Evolutionary conservation across 2,329 filamentous ascomycete species (phyloP).

Genomic region (Alternaria rosae): DNA sequence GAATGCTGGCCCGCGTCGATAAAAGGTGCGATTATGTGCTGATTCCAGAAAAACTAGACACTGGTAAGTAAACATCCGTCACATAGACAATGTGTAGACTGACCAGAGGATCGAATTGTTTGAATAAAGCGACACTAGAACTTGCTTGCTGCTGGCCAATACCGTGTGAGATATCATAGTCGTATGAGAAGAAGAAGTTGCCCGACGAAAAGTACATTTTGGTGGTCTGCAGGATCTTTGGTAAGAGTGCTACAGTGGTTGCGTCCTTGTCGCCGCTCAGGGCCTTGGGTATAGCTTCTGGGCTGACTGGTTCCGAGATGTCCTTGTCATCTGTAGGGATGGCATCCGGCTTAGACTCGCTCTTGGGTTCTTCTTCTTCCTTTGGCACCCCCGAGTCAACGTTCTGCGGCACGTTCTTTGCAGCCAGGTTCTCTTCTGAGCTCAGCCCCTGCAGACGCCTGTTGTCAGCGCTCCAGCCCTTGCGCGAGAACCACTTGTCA

Average conservation of each 20-base stretch:
- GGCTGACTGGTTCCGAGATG: conserved; percentile 32
- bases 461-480: conserved; percentile 78
- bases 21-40: conserved; percentile 75
- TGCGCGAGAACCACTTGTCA: conserved; percentile 87
- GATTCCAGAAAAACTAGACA: conserved; percentile 86
- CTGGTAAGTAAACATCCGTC: conserved; percentile 1
- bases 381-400: conserved; percentile 39
- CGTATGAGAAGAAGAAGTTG: conserved; percentile 96
- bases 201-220: conserved; percentile 81
- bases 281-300: conserved; percentile 47
- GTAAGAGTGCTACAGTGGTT: conserved; percentile 63
- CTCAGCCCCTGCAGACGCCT: conserved; percentile 74
- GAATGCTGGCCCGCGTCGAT: conserved; percentile 74
- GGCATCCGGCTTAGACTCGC: conserved; percentile 26
- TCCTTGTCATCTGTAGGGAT: conserved; percentile 31
- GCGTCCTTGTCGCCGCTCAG: conserved; percentile 43
- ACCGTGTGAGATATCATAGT: conserved; percentile 85
- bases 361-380: conserved; percentile 30
- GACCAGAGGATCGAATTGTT: conserved; percentile 73
- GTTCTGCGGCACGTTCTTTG: conserved; percentile 44
- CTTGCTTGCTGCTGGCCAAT: conserved; percentile 53
- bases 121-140: conserved; percentile 69
- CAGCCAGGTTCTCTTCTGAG: conserved; percentile 55
- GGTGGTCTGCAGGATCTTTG: conserved; percentile 83
- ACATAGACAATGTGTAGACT: conserved; percentile 18